Conservation (phyloP, 2,329 filamentous ascomycete species). For the Cladosporium sp. region DNA sequence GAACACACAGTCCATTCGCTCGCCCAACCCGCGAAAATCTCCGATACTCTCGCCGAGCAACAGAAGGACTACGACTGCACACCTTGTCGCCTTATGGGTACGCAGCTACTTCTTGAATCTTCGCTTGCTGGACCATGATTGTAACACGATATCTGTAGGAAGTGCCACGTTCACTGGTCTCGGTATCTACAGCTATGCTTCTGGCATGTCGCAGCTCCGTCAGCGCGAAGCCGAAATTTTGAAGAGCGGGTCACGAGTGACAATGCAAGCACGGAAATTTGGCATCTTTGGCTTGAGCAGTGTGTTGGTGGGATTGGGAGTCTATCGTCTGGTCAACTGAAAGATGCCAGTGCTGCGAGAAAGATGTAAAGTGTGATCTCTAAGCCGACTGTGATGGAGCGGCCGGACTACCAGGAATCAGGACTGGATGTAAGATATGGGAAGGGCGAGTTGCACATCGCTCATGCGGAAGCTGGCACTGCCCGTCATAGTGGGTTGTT, state of each 20-base stretch:
- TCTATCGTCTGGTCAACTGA: conserved; percentile 36
- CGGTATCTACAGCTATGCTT: conserved; percentile 44
- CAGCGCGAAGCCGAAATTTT: conserved; percentile 39
- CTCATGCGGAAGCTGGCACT: no score
- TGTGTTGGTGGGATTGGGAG: conserved; percentile 40
- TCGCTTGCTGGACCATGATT: not conserved
- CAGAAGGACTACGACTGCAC: conserved; percentile 16
- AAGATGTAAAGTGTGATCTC: not conserved
- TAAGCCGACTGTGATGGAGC: no score
- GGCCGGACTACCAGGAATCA: not conserved
- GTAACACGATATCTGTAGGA: conserved; percentile 28
- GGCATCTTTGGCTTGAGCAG: conserved; percentile 39
- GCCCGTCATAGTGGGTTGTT: no score
- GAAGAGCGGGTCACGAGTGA: conserved; percentile 38
- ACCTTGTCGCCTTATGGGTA: conserved; percentile 16
- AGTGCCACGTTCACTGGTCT: conserved; percentile 43
- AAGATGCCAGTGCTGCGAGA: not conserved
- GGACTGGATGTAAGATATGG: not conserved
- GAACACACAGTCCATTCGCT: conserved; percentile 1
- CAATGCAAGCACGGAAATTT: conserved; percentile 36
- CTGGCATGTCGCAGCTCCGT: conserved; percentile 42
- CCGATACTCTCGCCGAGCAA: conserved; percentile 12
- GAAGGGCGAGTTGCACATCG: not conserved
- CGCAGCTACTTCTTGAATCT: not conserved
- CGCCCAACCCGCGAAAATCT: conserved; percentile 7